phyloP scores from a whole-genome alignment of 352 stramenopile species.

The Phytophthora idaei region DNA sequence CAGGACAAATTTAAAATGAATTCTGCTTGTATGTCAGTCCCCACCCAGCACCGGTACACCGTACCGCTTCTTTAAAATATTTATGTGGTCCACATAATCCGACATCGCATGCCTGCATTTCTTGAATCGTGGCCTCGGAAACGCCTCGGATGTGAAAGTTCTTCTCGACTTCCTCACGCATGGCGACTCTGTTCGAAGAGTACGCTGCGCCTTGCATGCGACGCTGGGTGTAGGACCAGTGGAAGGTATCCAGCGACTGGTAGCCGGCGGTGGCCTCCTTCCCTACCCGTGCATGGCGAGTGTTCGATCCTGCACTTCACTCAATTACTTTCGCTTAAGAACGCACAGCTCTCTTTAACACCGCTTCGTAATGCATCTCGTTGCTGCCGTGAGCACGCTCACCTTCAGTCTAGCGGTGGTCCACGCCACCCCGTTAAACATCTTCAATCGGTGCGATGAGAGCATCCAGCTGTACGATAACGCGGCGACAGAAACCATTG shows the following conservation, averaged over 20 bases:
- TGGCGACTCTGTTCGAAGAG: slow-evolving; percentile 33
- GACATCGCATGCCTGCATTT: slow-evolving; percentile 22
- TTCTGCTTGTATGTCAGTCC: neutral
- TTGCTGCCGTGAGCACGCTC: neutral
- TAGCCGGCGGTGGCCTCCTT: too few species aligned
- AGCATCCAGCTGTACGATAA: slow-evolving; percentile 69
- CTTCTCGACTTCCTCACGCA: slow-evolving; percentile 26
- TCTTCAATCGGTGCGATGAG: slow-evolving; percentile 57
- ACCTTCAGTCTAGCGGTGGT: slow-evolving; percentile 27
- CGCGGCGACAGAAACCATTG: slow-evolving; percentile 44
- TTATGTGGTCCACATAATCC: slow-evolving; percentile 12
- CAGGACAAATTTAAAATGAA: too few species aligned
- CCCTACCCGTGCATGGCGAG: neutral
- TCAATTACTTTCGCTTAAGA: slow-evolving; percentile 16
- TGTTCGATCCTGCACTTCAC: slow-evolving; percentile 8
- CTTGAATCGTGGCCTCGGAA: slow-evolving; percentile 19
- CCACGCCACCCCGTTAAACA: slow-evolving; percentile 39
- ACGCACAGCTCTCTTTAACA: slow-evolving; percentile 1
- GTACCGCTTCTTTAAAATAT: too few species aligned
- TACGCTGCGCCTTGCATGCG: slow-evolving; percentile 12
- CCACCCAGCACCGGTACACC: too few species aligned
- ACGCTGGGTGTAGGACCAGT: slow-evolving; percentile 25
- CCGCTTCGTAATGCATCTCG: slow-evolving; percentile 18
- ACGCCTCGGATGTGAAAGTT: slow-evolving; percentile 27
- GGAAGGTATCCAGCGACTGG: slow-evolving; percentile 1